Evolutionary conservation across 306 rosid genomes (phyloP), one percentile per base, ranked within the genome.

Genomic region (Phaseolus lunatus): DNA sequence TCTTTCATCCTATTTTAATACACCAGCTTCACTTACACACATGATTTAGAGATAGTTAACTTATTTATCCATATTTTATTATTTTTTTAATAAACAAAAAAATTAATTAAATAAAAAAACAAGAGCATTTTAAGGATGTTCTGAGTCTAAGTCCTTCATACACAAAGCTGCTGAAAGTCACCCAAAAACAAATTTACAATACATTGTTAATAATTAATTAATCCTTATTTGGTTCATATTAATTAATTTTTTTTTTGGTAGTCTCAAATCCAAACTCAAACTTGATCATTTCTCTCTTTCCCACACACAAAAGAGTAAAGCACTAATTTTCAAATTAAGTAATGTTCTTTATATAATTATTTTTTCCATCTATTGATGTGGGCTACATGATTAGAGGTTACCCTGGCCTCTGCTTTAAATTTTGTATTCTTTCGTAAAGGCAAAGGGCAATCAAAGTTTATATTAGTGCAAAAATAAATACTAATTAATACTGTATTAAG

Each of bases 21-120:
- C 77, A 33, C 39, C 52, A 57, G 74, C 78, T 70, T 84, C 75
- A 44, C 27, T 73, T 33, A 22, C 23, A 67, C 62, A 57, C 80
- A 83, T 78, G 69, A 66, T 58, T 70, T 8, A 47, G 14, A 63
- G 43, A 48, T 52, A 49, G 13, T 31, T 37, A 37, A 18, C 8
- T 3, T 47, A 9, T n/a, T n/a, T n/a, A n/a, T n/a, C n/a, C n/a
- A n/a, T n/a, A n/a, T n/a, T n/a, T n/a, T n/a, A n/a, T n/a, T n/a
- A n/a, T n/a, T n/a, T n/a, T n/a, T n/a, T n/a, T n/a, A n/a, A n/a
- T n/a, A n/a, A n/a, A n/a, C n/a, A n/a, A n/a, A n/a, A n/a, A n/a
- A n/a, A n/a, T n/a, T n/a, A n/a, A n/a, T n/a, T n/a, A n/a, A n/a
- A n/a, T n/a, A n/a, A n/a, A n/a, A n/a, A n/a, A n/a, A n/a, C n/a